Percentiles rank a stretch among this genome's conserved stretches.
These are phyloP conservation scores for Zygosaccharomyces siamensis DNA, from an alignment of 805 yeast species.

Conservation along the genomic window DNA sequence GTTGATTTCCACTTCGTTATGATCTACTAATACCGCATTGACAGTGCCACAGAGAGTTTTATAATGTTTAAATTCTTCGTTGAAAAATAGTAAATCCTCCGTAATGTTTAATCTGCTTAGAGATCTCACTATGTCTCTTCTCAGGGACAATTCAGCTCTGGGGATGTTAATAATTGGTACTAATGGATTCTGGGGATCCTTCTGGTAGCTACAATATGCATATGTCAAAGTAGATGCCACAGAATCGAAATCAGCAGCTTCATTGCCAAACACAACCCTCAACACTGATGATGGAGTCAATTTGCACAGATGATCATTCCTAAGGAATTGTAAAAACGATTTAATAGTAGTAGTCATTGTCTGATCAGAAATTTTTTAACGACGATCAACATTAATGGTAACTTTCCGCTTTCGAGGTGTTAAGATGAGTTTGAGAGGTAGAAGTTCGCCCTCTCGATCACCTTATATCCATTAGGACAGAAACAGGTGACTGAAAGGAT, in stretches of 20 bases:
- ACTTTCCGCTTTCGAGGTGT: neutral
- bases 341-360: constrained; percentile 11
- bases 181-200: constrained; percentile 33
- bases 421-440: neutral
- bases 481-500: constrained; percentile 7
- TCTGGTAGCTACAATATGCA: constrained; percentile 42
- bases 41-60: constrained; percentile 21
- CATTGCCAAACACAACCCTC: constrained; percentile 54
- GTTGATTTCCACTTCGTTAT: constrained; percentile 60
- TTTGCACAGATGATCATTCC: constrained; percentile 6
- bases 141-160: constrained; percentile 54
- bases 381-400: neutral
- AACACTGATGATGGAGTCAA: constrained; percentile 3
- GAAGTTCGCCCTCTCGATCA: neutral
- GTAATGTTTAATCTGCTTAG: constrained; percentile 46
- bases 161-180: constrained; percentile 79
- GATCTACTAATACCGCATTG: constrained; percentile 71
- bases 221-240: constrained; percentile 70
- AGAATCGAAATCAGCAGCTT: constrained; percentile 87
- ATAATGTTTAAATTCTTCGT: constrained; percentile 54
- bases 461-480: neutral
- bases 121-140: constrained; percentile 65
- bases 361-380: neutral
- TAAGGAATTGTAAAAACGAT: constrained; percentile 13
- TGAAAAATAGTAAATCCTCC: constrained; percentile 49